Base-by-base conservation (phyloP, 2,329 filamentous ascomycete genomes). In the Colletotrichum acutatum region DNA sequence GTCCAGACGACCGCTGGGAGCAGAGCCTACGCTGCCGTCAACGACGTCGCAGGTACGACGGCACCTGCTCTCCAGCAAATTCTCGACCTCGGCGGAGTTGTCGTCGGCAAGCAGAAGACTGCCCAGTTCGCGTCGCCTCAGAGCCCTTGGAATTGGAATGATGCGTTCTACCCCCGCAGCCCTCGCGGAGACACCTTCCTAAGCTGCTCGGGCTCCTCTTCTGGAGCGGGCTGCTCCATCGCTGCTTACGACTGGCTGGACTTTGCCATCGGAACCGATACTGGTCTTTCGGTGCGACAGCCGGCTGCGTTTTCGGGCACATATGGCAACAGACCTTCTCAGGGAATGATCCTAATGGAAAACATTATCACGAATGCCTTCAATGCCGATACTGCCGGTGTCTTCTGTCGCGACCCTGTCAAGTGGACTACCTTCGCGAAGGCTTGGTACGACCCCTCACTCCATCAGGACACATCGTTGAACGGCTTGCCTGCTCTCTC, bases 11-110 rank as follows among this genome's bases (percentile, higher is more conserved):
- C 85, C 1, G 83, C 88, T 37, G 91, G 90, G 0, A 92, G 90
- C 67, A 83, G 88, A 37, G 87, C 90, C 1, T 93, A 88, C 84
- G 86, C 86, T 26, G 81, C 86, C 42, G 79, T 92, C 3, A 88
- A 90, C 66, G 81, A 83, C 1, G 77, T 84, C 3, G 81, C 84
- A 0, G 84, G 80, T 2, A 77, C 76, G 3, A 91, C 88, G 1
- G 87, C 88, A 0, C 77, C 85, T 0, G 83, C 87, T 1, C 84
- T 91, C 0, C 87, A 90, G 63, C 82, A 84, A 2, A 79, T 94
- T 0, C 84, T 93, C 4, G 86, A 90, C 66, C 85, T 89, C 2
- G 92, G 92, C 0, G 91, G 89, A 0, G 79, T 89, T 9, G 77
- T 90, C 12, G 81, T 90, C 0, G 88, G 88, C 3, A 90, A 89